Base-by-base conservation (phyloP, 176 grass and related monocot species). In the Puccinellia tenuiflora region DNA sequence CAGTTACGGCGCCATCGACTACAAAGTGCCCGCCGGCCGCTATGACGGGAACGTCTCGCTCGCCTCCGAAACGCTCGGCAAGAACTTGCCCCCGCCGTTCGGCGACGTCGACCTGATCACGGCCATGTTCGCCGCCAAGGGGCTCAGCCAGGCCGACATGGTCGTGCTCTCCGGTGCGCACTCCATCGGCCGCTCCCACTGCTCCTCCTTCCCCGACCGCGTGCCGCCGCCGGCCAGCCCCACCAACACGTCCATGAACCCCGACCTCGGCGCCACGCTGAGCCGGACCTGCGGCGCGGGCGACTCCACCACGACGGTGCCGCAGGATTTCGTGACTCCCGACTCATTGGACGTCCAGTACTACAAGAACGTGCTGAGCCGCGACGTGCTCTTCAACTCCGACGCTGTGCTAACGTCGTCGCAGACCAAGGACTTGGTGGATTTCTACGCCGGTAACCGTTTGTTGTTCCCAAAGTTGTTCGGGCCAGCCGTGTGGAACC, bases 131-230 rank as follows among this genome's bases (percentile, higher is more conserved):
- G 78, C 79, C 0, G 31, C 7, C 24, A 88, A 86, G 28, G 77
- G 63, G 12, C 70, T 92, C 57, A 12, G 16, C 76, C 0, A 33
- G 40, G 40, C 5, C 18, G 86, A 92, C n/a, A 45, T 92, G 65
- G 83, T 86, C 10, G 37, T 13, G 12, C 90, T 92, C 73, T 83
- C 88, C 21, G 88, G 88, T 1, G 88, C 83, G 24, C 88, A 90
- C 82, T 43, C 48, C 57, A 46, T 86, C 45, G 83, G 88, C 48
- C 60, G 37, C 1, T 81, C 88, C 17, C 84, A 85, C 20, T 90
- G 87, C 45, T 66, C 80, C 1, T 84, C 84, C 53, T 92, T 93
- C 77, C 1, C 9, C 7, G 6, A 2, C 64, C 81, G 86, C 9
- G n/a, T n/a, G n/a, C n/a, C n/a, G n/a, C n/a, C 54, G 88, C 2